These are phyloP conservation scores for Pestalotiopsis sp. DNA, from an alignment of 2,329 filamentous ascomycete genomes.

Conservation along the genomic window DNA sequence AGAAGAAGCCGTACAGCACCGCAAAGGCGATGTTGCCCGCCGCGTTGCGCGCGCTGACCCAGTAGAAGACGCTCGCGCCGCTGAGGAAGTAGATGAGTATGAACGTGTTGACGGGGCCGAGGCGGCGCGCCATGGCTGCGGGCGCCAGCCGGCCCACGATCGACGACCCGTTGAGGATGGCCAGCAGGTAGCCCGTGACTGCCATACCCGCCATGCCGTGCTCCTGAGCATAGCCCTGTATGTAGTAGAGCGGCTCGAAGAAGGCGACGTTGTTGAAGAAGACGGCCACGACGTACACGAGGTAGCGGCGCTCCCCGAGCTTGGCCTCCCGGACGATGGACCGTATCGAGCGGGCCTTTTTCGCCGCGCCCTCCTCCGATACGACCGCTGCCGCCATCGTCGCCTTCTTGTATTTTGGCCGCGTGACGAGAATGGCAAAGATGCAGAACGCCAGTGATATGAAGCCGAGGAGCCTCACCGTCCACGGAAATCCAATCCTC, in stretches of 20 bases:
- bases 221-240: neutral
- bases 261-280: slow-evolving; percentile 12
- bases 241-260: slow-evolving; percentile 9
- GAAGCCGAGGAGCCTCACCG: slow-evolving; percentile 8
- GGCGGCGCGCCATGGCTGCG: neutral
- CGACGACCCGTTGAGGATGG: slow-evolving; percentile 10
- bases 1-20: slow-evolving; percentile 9
- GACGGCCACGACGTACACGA: slow-evolving; percentile 6
- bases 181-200: slow-evolving; percentile 5
- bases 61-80: slow-evolving; percentile 8
- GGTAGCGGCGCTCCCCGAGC: neutral
- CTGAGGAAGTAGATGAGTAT: neutral
- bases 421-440: slow-evolving; percentile 10
- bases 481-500: slow-evolving; percentile 5
- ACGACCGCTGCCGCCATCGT: neutral
- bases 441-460: slow-evolving; percentile 5
- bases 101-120: slow-evolving; percentile 11
- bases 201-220: slow-evolving; percentile 8
- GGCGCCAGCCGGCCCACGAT: slow-evolving; percentile 7
- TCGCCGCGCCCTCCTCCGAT: neutral
- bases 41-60: slow-evolving; percentile 8
- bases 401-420: slow-evolving; percentile 5
- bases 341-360: neutral
- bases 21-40: slow-evolving; percentile 6
- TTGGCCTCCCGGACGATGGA: slow-evolving; percentile 3